phyloP scores from a whole-genome alignment of 225 moss, liverwort and hornwort species.

The Polytrichum formosum region DNA sequence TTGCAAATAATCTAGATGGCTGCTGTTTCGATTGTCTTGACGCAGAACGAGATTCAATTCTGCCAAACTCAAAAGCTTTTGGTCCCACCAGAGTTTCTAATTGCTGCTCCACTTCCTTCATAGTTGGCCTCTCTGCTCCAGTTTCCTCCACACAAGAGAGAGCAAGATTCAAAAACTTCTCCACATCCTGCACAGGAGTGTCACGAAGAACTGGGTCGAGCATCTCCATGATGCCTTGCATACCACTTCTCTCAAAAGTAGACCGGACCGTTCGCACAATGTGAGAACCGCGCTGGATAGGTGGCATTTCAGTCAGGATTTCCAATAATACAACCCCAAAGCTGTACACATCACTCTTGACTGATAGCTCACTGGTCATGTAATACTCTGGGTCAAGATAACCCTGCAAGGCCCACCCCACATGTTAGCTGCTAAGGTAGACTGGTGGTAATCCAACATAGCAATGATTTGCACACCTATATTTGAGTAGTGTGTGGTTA shows the following conservation, averaged over 20 bases:
- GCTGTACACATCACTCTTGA: constrained; percentile 88
- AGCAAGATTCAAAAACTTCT: constrained; percentile 46
- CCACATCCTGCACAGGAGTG: constrained; percentile 27
- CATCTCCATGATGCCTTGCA: constrained; percentile 32
- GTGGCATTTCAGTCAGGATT: constrained; percentile 47
- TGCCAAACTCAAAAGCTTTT: too few species aligned
- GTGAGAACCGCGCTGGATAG: constrained; percentile 41
- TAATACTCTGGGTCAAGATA: constrained; percentile 91
- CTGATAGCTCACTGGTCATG: constrained; percentile 61
- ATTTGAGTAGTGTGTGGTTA: too few species aligned
- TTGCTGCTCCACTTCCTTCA: constrained; percentile 75
- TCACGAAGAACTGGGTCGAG: constrained; percentile 47
- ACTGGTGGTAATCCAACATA: too few species aligned
- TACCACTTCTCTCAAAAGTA: constrained; percentile 32
- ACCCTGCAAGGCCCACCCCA: constrained; percentile 42
- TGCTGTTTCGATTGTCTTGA: too few species aligned
- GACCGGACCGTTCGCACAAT: constrained; percentile 55
- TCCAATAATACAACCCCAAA: constrained; percentile 84
- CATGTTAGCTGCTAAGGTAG: too few species aligned
- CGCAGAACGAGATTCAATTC: too few species aligned
- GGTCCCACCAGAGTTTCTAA: constrained; percentile 51
- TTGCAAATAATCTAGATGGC: too few species aligned
- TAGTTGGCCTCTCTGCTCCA: constrained; percentile 46
- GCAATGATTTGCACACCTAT: too few species aligned
- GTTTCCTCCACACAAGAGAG: constrained; percentile 66